phyloP scores from a whole-genome alignment of 2,329 filamentous ascomycete genomes.

The Grosmannia penicillata region DNA sequence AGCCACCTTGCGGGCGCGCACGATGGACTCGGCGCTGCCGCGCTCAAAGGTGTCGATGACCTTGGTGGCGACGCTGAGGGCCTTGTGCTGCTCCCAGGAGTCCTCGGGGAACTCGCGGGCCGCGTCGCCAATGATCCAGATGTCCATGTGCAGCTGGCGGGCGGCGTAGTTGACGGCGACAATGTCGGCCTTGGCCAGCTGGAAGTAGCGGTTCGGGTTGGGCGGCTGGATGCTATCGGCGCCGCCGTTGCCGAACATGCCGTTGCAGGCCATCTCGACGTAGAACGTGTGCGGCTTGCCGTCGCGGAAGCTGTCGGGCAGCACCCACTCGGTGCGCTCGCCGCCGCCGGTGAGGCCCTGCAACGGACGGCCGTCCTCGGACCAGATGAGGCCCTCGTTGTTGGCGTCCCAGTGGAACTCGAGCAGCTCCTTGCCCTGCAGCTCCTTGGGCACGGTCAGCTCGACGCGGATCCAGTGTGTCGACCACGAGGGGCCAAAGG shows the following conservation, averaged over 20 bases:
- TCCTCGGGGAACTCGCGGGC: slow-evolving; percentile 80
- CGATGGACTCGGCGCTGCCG: slow-evolving; percentile 62
- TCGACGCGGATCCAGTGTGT: slow-evolving; percentile 93
- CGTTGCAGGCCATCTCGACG: slow-evolving; percentile 96
- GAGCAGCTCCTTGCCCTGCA: slow-evolving; percentile 64
- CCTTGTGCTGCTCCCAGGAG: slow-evolving; percentile 79
- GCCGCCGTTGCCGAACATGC: slow-evolving; percentile 88
- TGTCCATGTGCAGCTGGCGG: slow-evolving; percentile 72
- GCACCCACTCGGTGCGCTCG: slow-evolving; percentile 81
- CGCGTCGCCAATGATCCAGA: slow-evolving; percentile 91
- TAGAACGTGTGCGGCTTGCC: slow-evolving; percentile 82
- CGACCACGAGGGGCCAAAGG: slow-evolving; percentile 88
- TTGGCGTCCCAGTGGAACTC: slow-evolving; percentile 94
- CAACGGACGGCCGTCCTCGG: slow-evolving; percentile 71
- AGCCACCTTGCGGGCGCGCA: slow-evolving; percentile 69
- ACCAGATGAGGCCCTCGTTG: slow-evolving; percentile 92
- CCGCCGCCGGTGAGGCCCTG: slow-evolving; percentile 85
- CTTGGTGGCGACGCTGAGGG: slow-evolving; percentile 66
- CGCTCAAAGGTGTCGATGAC: slow-evolving; percentile 86
- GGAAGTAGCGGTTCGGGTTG: slow-evolving; percentile 67
- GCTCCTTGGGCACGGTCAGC: slow-evolving; percentile 59
- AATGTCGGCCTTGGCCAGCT: slow-evolving; percentile 65
- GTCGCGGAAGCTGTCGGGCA: slow-evolving; percentile 69
- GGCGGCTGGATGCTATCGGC: slow-evolving; percentile 84
- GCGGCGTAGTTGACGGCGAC: slow-evolving; percentile 80